Evolutionary conservation across 73 alveolate species (phyloP), one percentile per base, ranked within the genome.

Genomic region (Uronychia setigera): DNA sequence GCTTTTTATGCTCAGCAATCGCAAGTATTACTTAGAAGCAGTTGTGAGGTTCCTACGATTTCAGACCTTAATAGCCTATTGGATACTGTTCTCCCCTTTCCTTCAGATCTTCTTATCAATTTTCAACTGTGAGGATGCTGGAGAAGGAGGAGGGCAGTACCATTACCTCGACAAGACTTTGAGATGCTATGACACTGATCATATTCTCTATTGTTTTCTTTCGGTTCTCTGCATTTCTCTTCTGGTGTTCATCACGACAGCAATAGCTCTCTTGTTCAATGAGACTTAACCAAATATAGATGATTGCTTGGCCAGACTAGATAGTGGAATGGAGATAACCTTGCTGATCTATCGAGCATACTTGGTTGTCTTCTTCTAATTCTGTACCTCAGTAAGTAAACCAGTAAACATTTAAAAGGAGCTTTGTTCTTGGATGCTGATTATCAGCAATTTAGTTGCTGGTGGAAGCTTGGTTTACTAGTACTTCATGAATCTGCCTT

Each of bases 261-360:
- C 77, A 0, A 57, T 78, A 0, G 91, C 91, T 25, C 76, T 85
- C 85, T 76, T 85, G 28, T 85, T 67, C 79, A 85, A 85, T 59
- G 91, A 85, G 32, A 85, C 91, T 9, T 59, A 85, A 81, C 91
- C 91, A 1, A 86, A 77, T 1, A 27, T 77, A 33, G 91, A 85
- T 31, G 91, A 85, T 46, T 85, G 91, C 57, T 77, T 85, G 1
- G 77, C 85, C 77, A 9, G 91, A 33, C 30, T 77, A 26, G 91
- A 85, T 30, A 35, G 82, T 14, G 77, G 86, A 35, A 31, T 77
- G 26, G 91, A 85, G 78, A 67, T 85, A 1, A 81, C 86, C 30
- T 32, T 85, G n/a, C 85, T 85, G 26, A 57, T 85, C 25, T 85
- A 77, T 32, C 34, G 91, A 76, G 33, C 87, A 26, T 34, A 77